phyloP scores from a whole-genome alignment of 2,329 filamentous ascomycete species.

The Aspergillus tanneri region DNA sequence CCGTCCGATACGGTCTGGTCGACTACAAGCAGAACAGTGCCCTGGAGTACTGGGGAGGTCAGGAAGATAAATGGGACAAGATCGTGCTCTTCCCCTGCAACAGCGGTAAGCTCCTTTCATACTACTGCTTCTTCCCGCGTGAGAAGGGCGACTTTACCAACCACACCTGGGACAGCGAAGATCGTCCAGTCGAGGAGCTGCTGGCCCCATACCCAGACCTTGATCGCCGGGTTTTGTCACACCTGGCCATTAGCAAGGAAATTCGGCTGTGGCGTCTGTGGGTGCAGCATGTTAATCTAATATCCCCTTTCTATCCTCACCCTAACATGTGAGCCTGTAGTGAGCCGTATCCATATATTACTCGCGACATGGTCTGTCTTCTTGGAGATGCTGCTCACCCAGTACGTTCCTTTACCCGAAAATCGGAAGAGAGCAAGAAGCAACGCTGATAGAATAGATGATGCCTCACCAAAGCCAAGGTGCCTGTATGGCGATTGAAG shows the following conservation, averaged over 20 bases:
- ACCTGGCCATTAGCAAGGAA: slow-evolving; percentile 61
- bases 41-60: slow-evolving; percentile 69
- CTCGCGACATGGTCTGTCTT: slow-evolving; percentile 54
- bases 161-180: slow-evolving; percentile 58
- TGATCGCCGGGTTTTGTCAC: slow-evolving; percentile 57
- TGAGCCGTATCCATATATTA: too few species aligned
- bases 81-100: slow-evolving; percentile 70
- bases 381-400: slow-evolving; percentile 68
- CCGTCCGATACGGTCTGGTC: slow-evolving; percentile 58
- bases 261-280: slow-evolving; percentile 65
- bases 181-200: slow-evolving; percentile 59
- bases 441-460: slow-evolving; percentile 44
- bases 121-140: slow-evolving; percentile 69
- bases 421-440: background rate
- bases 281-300: too few species aligned
- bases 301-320: too few species aligned
- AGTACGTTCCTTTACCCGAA: slow-evolving; percentile 40
- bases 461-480: slow-evolving; percentile 70
- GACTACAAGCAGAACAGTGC: slow-evolving; percentile 62
- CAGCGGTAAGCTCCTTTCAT: slow-evolving; percentile 62
- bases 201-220: slow-evolving; percentile 61
- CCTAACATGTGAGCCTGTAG: too few species aligned
- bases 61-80: slow-evolving; percentile 62
- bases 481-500: slow-evolving; percentile 68
- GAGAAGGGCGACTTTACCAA: slow-evolving; percentile 60